These are phyloP conservation scores for Pseudogymnoascus sp. DNA, from an alignment of 2,329 filamentous ascomycete species.

Conservation along the genomic window DNA sequence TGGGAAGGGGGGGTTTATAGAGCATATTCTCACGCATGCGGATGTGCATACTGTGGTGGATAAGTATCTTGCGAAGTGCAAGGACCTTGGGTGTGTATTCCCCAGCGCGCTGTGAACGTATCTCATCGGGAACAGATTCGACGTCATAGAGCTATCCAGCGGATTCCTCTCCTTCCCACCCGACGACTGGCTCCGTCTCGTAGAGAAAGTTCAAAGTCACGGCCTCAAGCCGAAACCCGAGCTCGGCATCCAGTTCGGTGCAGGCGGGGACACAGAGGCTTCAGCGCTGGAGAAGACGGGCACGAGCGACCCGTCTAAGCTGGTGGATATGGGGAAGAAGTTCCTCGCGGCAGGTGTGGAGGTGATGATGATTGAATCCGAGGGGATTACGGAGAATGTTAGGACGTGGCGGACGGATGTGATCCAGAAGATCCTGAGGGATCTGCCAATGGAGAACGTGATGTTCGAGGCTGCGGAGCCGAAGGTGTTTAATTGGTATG, in stretches of 20 bases:
- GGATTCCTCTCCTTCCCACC: slow-evolving; percentile 46
- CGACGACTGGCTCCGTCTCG: slow-evolving; percentile 45
- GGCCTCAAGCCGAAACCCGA: slow-evolving; percentile 46
- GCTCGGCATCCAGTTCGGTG: slow-evolving; percentile 49
- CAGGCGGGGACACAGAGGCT: slow-evolving; percentile 44
- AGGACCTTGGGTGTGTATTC: slow-evolving; percentile 36
- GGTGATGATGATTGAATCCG: slow-evolving; percentile 50
- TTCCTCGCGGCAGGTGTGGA: slow-evolving; percentile 46
- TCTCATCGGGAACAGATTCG: slow-evolving; percentile 32
- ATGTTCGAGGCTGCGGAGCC: slow-evolving; percentile 53
- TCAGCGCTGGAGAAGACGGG: slow-evolving; percentile 39
- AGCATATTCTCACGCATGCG: slow-evolving; percentile 43
- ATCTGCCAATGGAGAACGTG: slow-evolving; percentile 42
- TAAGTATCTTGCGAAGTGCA: slow-evolving; percentile 43
- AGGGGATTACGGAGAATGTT: slow-evolving; percentile 51
- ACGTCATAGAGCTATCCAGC: slow-evolving; percentile 45
- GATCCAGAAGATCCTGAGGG: slow-evolving; percentile 43
- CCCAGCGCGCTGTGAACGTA: background rate
- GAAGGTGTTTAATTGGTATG: slow-evolving; percentile 48
- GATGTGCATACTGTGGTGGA: slow-evolving; percentile 39
- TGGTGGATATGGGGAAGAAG: slow-evolving; percentile 40
- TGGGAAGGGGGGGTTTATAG: slow-evolving; percentile 43
- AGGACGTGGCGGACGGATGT: slow-evolving; percentile 46
- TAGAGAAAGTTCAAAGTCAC: slow-evolving; percentile 37
- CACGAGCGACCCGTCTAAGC: slow-evolving; percentile 40